Evolutionary conservation across 495 filamentous ascomycete genomes (phyloP).

Genomic region (Mycothermus thermophilus): DNA sequence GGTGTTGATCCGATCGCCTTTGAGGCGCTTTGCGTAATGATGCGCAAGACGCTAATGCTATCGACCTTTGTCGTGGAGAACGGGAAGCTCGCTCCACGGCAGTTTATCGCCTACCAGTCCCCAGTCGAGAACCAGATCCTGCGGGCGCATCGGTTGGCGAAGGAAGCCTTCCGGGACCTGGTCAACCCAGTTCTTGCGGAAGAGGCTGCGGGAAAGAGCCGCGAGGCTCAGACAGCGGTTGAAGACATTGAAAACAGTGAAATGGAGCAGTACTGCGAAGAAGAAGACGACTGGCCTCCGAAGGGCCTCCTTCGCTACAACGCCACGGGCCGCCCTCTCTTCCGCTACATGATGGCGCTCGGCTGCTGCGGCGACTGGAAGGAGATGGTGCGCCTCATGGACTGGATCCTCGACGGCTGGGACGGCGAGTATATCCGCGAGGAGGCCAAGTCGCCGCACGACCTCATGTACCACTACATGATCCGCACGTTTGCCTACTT

Average conservation of each 20-base stretch:
- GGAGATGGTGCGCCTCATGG: constrained; percentile 23
- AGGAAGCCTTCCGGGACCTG: background rate
- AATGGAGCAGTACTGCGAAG: background rate
- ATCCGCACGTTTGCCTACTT: constrained; percentile 23
- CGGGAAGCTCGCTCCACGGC: constrained; percentile 2
- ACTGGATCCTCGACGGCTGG: constrained; percentile 28
- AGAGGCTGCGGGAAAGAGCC: background rate
- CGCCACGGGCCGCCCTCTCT: constrained; percentile 18
- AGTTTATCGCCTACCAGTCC: background rate
- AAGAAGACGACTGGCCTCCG: background rate
- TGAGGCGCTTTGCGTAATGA: constrained; percentile 9
- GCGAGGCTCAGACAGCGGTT: background rate
- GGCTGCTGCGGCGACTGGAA: constrained; percentile 19
- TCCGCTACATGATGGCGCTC: constrained; percentile 26
- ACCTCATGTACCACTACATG: constrained; percentile 16
- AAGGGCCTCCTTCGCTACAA: constrained; percentile 9
- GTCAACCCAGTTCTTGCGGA: background rate
- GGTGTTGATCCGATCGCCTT: constrained; percentile 12
- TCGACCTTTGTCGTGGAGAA: background rate
- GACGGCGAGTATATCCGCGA: constrained; percentile 16
- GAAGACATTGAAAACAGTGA: background rate
- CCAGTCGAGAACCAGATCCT: constrained; percentile 3
- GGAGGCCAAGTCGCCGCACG: constrained; percentile 18
- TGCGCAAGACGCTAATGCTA: constrained; percentile 12
- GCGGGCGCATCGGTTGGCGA: background rate